A percentile compares a stretch with the other conserved stretches of the same genome.
Evolutionary conservation across 495 filamentous ascomycete genomes (phyloP).

Genomic region (Elaphomyces granulatus): DNA sequence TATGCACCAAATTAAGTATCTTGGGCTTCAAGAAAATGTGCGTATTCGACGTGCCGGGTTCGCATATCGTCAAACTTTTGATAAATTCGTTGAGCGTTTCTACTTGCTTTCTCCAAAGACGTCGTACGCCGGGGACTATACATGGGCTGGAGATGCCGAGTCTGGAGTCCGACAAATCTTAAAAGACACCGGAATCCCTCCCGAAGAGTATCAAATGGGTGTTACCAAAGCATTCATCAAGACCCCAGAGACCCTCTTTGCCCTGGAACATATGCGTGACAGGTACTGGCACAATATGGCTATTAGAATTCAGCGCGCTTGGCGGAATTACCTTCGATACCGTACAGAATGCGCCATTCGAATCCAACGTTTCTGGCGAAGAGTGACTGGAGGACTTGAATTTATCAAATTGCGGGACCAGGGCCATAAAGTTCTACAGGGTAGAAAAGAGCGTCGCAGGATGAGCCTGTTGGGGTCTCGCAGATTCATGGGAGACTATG

Average conservation of each 20-base stretch:
- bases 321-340: slow-evolving; percentile 90
- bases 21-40: slow-evolving; percentile 97
- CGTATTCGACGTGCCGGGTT: slow-evolving; percentile 94
- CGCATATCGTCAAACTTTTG: slow-evolving; percentile 93
- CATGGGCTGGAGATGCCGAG: slow-evolving; percentile 76
- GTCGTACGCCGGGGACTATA: slow-evolving; percentile 93
- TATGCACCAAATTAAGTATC: slow-evolving; percentile 97
- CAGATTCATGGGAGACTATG: slow-evolving; percentile 89
- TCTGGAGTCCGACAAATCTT: slow-evolving; percentile 87
- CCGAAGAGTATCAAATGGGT: slow-evolving; percentile 95
- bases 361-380: slow-evolving; percentile 92
- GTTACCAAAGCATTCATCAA: slow-evolving; percentile 98
- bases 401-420: slow-evolving; percentile 77
- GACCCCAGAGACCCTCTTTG: slow-evolving; percentile 93
- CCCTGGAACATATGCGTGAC: slow-evolving; percentile 93
- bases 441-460: slow-evolving; percentile 78
- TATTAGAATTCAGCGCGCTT: slow-evolving; percentile 90
- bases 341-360: slow-evolving; percentile 82
- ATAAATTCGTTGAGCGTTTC: slow-evolving; percentile 97
- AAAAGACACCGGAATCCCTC: slow-evolving; percentile 87
- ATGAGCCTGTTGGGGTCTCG: slow-evolving; percentile 83
- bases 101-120: slow-evolving; percentile 90
- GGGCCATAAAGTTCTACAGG: slow-evolving; percentile 70
- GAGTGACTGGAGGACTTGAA: slow-evolving; percentile 73
- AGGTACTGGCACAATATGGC: slow-evolving; percentile 99